These are phyloP conservation scores for Sarocladium strictum DNA, from an alignment of 2,329 filamentous ascomycete genomes.

Conservation along the genomic window DNA sequence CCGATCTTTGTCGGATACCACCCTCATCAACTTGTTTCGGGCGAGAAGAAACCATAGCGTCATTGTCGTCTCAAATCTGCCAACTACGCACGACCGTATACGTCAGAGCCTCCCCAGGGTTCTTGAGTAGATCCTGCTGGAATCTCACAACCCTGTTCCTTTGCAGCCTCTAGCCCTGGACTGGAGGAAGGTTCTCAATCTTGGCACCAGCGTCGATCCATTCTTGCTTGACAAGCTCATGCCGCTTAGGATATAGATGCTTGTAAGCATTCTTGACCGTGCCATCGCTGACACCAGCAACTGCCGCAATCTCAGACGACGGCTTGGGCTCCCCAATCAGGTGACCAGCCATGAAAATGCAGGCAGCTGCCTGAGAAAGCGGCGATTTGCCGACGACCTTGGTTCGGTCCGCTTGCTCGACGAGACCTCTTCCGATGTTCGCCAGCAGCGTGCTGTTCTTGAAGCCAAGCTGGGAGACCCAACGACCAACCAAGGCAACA, in stretches of 20 bases:
- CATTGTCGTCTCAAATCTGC: not conserved
- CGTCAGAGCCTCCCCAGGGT: too few species aligned
- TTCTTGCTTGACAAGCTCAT: constrained; percentile 67
- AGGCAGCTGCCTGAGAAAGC: constrained; percentile 86
- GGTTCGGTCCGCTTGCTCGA: constrained; percentile 70
- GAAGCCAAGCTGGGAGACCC: constrained; percentile 75
- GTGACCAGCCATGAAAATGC: constrained; percentile 92
- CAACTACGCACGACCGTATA: too few species aligned
- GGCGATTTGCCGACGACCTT: constrained; percentile 89
- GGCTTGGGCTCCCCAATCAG: constrained; percentile 73
- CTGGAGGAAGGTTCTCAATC: constrained; percentile 37
- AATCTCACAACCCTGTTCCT: not conserved
- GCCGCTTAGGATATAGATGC: constrained; percentile 68
- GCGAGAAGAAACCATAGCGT: not conserved
- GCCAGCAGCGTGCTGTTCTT: constrained; percentile 51
- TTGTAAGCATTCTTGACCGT: constrained; percentile 97
- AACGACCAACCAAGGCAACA: constrained; percentile 80
- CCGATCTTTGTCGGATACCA: too few species aligned
- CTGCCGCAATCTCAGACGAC: constrained; percentile 79
- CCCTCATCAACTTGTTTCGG: not conserved
- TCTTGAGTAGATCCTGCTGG: too few species aligned
- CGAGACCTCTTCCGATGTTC: constrained; percentile 72
- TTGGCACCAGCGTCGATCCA: constrained; percentile 71
- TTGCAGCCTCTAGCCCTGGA: not conserved
- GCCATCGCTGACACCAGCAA: constrained; percentile 89